Evolutionary conservation across 176 grass and related monocot species (phyloP).

Genomic region (Eragrostis nindensis): DNA sequence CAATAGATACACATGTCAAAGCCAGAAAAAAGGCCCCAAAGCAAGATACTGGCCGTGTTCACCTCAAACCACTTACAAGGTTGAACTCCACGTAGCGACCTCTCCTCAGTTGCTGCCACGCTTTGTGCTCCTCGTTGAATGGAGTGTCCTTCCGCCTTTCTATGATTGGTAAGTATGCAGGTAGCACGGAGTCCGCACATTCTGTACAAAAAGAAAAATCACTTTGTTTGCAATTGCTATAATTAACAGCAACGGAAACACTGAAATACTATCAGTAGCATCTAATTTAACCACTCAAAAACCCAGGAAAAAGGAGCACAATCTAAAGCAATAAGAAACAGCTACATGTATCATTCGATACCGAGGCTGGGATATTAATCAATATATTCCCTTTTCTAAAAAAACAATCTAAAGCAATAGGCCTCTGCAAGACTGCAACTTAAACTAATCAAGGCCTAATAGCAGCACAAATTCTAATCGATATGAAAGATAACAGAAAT

Average conservation of each 20-base stretch:
- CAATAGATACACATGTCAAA: neutral
- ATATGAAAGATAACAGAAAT: neutral
- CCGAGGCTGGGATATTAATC: too few relatives aligned
- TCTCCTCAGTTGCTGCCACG: constrained; percentile 93
- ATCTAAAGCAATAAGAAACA: too few relatives aligned
- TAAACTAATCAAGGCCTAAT: neutral
- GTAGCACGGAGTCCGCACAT: constrained; percentile 87
- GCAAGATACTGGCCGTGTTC: neutral
- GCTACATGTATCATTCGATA: too few relatives aligned
- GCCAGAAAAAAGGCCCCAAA: neutral
- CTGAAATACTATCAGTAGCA: neutral
- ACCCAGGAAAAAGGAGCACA: neutral
- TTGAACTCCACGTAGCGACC: constrained; percentile 99
- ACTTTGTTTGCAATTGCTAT: neutral
- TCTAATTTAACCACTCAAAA: neutral
- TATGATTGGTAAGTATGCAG: constrained; percentile 90
- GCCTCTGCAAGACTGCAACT: neutral
- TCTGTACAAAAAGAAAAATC: constrained; percentile 48
- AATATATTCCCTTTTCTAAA: too few relatives aligned
- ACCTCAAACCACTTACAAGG: constrained; percentile 61
- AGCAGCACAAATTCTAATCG: neutral
- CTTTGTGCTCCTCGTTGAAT: constrained; percentile 88
- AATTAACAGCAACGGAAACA: neutral
- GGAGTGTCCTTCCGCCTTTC: constrained; percentile 85
- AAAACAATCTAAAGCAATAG: too few relatives aligned